Percentiles rank a stretch among this genome's conserved stretches.
Conservation (phyloP, 768 basidiomycete species). For the Macrolepiota albuminosa region DNA sequence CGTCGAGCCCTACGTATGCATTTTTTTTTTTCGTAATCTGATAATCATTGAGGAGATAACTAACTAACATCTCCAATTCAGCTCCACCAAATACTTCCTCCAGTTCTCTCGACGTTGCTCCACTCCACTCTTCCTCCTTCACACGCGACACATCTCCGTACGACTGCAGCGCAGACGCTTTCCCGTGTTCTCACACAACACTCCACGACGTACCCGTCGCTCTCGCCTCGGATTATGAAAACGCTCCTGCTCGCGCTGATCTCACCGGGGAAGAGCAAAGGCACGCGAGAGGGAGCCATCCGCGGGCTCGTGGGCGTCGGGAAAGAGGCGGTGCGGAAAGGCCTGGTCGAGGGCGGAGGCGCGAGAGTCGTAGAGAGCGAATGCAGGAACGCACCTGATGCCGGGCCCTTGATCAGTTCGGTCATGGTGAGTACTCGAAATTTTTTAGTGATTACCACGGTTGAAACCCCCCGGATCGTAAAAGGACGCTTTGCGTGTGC, state of each 20-base stretch:
- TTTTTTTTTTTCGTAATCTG: not conserved
- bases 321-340: slow-evolving; percentile 79
- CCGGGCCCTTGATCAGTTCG: slow-evolving; percentile 46
- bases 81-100: slow-evolving; percentile 95
- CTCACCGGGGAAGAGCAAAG: slow-evolving; percentile 63
- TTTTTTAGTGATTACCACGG: not conserved
- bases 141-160: slow-evolving; percentile 70
- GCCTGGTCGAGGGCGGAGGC: slow-evolving; percentile 76
- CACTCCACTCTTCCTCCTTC: slow-evolving; percentile 78
- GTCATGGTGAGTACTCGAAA: slow-evolving; percentile 47
- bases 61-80: slow-evolving; percentile 24
- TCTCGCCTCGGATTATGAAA: slow-evolving; percentile 88
- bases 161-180: slow-evolving; percentile 78
- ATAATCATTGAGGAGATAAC: not conserved
- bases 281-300: slow-evolving; percentile 87
- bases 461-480: not conserved
- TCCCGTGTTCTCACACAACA: slow-evolving; percentile 78
- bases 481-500: slow-evolving; percentile 58
- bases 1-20: slow-evolving; percentile 90
- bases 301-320: slow-evolving; percentile 83
- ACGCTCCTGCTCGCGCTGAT: slow-evolving; percentile 87
- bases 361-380: slow-evolving; percentile 72
- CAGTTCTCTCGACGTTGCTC: slow-evolving; percentile 86
- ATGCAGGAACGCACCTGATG: slow-evolving; percentile 37
- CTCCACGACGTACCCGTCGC: slow-evolving; percentile 83